These are phyloP conservation scores for Phytophthora fragariae DNA, from an alignment of 352 stramenopile genomes.

Conservation along the genomic window DNA sequence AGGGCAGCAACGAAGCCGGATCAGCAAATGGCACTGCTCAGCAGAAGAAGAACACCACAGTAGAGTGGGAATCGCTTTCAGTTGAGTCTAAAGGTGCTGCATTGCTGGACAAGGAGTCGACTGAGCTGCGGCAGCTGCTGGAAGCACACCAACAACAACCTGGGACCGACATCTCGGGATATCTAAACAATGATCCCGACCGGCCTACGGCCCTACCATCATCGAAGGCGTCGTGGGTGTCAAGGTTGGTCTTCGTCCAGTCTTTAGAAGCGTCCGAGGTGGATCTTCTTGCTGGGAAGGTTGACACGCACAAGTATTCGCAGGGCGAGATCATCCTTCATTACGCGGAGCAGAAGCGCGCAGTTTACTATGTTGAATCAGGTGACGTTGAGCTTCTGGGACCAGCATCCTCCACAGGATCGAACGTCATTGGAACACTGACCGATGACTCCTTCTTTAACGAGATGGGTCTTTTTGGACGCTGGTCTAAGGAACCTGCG, in stretches of 20 bases:
- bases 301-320: slow-evolving; percentile 33
- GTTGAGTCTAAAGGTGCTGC: slow-evolving; percentile 46
- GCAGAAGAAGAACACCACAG: neutral
- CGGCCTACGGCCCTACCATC: neutral
- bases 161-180: slow-evolving; percentile 37
- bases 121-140: slow-evolving; percentile 45
- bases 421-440: slow-evolving; percentile 44
- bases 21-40: neutral
- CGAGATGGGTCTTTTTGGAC: slow-evolving; percentile 62
- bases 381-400: slow-evolving; percentile 56
- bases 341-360: slow-evolving; percentile 56
- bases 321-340: slow-evolving; percentile 46
- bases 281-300: slow-evolving; percentile 11
- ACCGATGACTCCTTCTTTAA: slow-evolving; percentile 47
- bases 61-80: slow-evolving; percentile 35
- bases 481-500: slow-evolving; percentile 48
- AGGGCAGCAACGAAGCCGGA: slow-evolving; percentile 9
- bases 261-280: slow-evolving; percentile 21
- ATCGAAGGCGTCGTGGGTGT: slow-evolving; percentile 29
- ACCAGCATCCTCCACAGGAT: slow-evolving; percentile 51
- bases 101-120: slow-evolving; percentile 62
- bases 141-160: slow-evolving; percentile 32
- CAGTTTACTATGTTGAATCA: slow-evolving; percentile 54
- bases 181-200: slow-evolving; percentile 54
- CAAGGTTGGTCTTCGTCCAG: slow-evolving; percentile 29